Evolutionary conservation across 768 basidiomycete genomes (phyloP), one percentile per base, ranked within the genome.

Genomic region (Royoungia palumana): DNA sequence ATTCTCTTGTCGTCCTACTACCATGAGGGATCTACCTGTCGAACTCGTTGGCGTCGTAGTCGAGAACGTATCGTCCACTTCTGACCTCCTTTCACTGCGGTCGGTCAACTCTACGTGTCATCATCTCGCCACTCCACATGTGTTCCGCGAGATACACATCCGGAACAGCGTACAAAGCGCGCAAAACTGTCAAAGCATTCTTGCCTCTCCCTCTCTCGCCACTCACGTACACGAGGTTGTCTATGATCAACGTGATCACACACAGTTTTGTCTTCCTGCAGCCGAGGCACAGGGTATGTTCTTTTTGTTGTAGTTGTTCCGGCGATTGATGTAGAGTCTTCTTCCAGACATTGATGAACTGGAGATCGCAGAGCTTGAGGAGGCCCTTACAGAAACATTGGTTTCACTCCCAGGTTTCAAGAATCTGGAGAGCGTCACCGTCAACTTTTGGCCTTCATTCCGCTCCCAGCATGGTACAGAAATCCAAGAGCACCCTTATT

Each of bases 391-490:
- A 14, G 65, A 67, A 20, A 49, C 61, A 2, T 59, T 67, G 16
- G 59, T 57, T 25, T 27, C 58, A 5, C 50, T 67, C 2, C 17
- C 58, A 1, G 35, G 32, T 16, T 56, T 67, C 38, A 47, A 51
- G 47, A 57, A 53, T 28, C 57, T 67, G 4, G 49, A 56, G 32
- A 49, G 44, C 8, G 47, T 67, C 13, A 44, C 47, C 6, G 58
- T 68, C 44, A 65, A 59, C 44, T 67, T 67, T 27, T 67, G 65
- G 65, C 65, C 65, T 8, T 62, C 63, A 0, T 69, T 67, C 50
- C 45, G 43, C 20, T 60, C 65, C 7, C 55, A 62, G 14, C 27
- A 17, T 6, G 65, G 58, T 2, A 13, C 24, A 10, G 65, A 67
- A 38, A 35, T 61, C 8, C 60, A 44, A 16, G 67, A 67, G 14